phyloP scores from a whole-genome alignment of 352 stramenopile genomes.

The Blastocystis sp. region DNA sequence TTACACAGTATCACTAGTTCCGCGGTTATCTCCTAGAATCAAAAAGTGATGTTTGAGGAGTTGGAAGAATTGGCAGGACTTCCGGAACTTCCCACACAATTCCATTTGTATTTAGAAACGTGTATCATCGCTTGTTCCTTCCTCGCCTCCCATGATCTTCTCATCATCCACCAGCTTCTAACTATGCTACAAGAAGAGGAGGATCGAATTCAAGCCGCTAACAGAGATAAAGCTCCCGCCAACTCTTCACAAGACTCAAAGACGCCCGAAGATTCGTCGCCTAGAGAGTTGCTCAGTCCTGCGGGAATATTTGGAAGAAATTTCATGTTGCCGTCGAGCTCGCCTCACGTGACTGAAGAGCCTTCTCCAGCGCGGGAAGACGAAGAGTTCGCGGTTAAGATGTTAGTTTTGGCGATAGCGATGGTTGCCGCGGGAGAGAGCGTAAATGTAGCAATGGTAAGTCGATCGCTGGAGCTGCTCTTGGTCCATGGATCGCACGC shows the following conservation, averaged over 20 bases:
- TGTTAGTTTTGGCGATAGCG: constrained; percentile 41
- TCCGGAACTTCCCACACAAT: not conserved
- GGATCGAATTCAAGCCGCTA: not conserved
- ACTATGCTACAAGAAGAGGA: not conserved
- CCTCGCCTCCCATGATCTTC: constrained; percentile 5
- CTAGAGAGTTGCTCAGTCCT: not conserved
- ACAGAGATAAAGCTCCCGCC: not conserved
- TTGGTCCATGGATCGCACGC: constrained; percentile 6
- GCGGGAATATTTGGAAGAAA: not conserved
- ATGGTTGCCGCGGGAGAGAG: constrained; percentile 12
- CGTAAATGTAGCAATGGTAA: constrained; percentile 46
- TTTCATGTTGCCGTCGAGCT: not conserved
- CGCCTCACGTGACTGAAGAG: not conserved
- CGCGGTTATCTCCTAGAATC: not conserved
- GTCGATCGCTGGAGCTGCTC: constrained; percentile 20
- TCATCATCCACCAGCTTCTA: constrained; percentile 27
- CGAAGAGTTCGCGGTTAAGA: constrained; percentile 39
- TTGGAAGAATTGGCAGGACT: not conserved
- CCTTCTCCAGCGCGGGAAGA: not conserved
- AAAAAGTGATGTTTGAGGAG: not conserved
- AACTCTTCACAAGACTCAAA: not conserved
- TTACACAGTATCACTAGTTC: not conserved
- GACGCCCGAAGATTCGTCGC: not conserved
- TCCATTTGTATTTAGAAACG: not conserved
- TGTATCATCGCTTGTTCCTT: not conserved